phyloP scores from a whole-genome alignment of 2,329 filamentous ascomycete species.

The Xylariales sp. region DNA sequence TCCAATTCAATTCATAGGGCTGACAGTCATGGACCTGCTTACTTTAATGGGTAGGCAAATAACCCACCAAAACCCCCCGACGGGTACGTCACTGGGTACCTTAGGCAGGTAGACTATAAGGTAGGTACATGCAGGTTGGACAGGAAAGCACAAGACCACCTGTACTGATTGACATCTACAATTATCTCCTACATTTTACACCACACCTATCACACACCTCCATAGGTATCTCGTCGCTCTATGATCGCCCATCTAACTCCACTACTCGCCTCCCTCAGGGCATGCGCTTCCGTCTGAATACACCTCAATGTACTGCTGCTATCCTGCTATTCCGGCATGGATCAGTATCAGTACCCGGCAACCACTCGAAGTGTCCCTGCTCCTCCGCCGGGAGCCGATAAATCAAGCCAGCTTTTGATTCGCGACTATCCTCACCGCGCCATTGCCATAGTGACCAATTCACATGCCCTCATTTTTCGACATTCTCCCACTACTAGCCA shows the following conservation, averaged over 20 bases:
- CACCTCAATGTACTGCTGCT: constrained; percentile 39
- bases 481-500: constrained; percentile 76
- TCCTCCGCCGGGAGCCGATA: constrained; percentile 62
- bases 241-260: not conserved
- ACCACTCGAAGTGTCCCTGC: constrained; percentile 58
- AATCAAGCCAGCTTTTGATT: constrained; percentile 82
- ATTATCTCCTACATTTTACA: not conserved
- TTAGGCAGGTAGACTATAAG: constrained; percentile 5
- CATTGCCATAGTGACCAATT: constrained; percentile 83
- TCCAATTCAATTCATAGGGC: constrained; percentile 31
- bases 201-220: not conserved
- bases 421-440: constrained; percentile 88
- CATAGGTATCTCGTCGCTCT: not conserved
- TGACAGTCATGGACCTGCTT: constrained; percentile 16
- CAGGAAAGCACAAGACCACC: constrained; percentile 11
- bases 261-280: constrained; percentile 27
- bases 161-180: not conserved
- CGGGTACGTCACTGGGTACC: constrained; percentile 29
- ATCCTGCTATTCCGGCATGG: constrained; percentile 57
- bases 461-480: constrained; percentile 86
- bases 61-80: constrained; percentile 22
- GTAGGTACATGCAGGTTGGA: constrained; percentile 9
- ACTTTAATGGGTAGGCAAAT: constrained; percentile 15
- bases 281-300: constrained; percentile 44
- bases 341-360: constrained; percentile 57